Evolutionary conservation across 768 basidiomycete species (phyloP).

Genomic region (Filobasidium wieringae): DNA sequence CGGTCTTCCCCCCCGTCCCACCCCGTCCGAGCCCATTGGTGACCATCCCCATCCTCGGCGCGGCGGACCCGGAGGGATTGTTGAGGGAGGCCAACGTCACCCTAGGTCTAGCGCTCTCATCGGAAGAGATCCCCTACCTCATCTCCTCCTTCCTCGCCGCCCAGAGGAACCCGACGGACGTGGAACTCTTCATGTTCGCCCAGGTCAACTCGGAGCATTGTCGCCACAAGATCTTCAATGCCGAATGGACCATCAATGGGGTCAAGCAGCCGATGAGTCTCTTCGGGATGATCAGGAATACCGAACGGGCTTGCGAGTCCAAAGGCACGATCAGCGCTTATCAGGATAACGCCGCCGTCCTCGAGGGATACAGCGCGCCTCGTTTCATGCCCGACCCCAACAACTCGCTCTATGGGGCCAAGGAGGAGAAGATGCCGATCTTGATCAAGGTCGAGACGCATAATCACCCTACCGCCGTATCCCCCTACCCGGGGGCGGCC

Average conservation of each 20-base stretch:
- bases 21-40: slow-evolving; percentile 57
- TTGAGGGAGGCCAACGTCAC: slow-evolving; percentile 66
- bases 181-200: slow-evolving; percentile 99
- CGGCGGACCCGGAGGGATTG: slow-evolving; percentile 48
- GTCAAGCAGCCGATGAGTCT: slow-evolving; percentile 55
- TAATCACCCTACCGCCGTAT: slow-evolving; percentile 97
- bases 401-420: slow-evolving; percentile 48
- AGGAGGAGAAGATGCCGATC: slow-evolving; percentile 66
- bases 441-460: slow-evolving; percentile 98
- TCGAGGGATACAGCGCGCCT: slow-evolving; percentile 62
- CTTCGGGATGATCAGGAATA: slow-evolving; percentile 96
- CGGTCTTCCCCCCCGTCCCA: slow-evolving; percentile 44
- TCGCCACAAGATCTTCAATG: slow-evolving; percentile 98
- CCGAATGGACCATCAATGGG: slow-evolving; percentile 82
- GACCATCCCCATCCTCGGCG: slow-evolving; percentile 52
- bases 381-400: slow-evolving; percentile 51
- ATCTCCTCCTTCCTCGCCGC: slow-evolving; percentile 77
- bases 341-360: slow-evolving; percentile 93
- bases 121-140: slow-evolving; percentile 84
- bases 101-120: slow-evolving; percentile 78
- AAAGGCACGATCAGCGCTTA: slow-evolving; percentile 87
- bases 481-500: slow-evolving; percentile 95
- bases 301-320: slow-evolving; percentile 57
- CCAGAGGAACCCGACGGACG: slow-evolving; percentile 81
- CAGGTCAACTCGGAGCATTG: slow-evolving; percentile 99